Evolutionary conservation across 1,284 basidiomycete genomes (phyloP).

Genomic region (Pseudozyma hubeiensis): DNA sequence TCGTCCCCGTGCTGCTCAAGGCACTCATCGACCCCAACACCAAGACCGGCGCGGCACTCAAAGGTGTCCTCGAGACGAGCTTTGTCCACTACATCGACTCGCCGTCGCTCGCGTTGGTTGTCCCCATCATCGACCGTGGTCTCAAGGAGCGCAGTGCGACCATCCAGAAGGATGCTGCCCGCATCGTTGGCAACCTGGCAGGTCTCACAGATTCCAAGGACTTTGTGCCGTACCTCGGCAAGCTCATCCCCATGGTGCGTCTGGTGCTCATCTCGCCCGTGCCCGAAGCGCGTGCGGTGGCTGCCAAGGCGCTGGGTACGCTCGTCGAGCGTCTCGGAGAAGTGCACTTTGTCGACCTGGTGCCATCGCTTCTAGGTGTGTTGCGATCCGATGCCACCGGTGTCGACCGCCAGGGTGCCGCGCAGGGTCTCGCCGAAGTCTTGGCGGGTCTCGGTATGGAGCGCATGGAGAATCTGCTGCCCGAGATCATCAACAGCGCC

Average conservation of each 20-base stretch:
- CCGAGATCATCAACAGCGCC: slow-evolving; percentile 92
- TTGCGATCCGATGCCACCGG: slow-evolving; percentile 94
- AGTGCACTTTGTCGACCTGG: slow-evolving; percentile 92
- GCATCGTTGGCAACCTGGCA: slow-evolving; percentile 94
- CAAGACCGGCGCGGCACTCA: slow-evolving; percentile 87
- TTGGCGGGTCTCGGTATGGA: slow-evolving; percentile 97
- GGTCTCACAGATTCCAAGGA: slow-evolving; percentile 93
- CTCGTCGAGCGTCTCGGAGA: slow-evolving; percentile 96
- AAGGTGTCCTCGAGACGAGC: slow-evolving; percentile 87
- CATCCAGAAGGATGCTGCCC: slow-evolving; percentile 93
- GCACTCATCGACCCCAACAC: slow-evolving; percentile 91
- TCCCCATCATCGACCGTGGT: slow-evolving; percentile 95
- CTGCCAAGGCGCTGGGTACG: slow-evolving; percentile 96
- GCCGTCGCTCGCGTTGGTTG: slow-evolving; percentile 93
- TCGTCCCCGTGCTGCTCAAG: slow-evolving; percentile 92
- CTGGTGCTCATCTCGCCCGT: slow-evolving; percentile 88
- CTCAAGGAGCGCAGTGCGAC: slow-evolving; percentile 91
- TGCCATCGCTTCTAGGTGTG: slow-evolving; percentile 87
- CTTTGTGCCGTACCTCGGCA: slow-evolving; percentile 92
- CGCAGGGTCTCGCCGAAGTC: slow-evolving; percentile 96
- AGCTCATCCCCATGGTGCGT: slow-evolving; percentile 90
- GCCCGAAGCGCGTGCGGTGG: slow-evolving; percentile 94
- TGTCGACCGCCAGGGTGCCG: slow-evolving; percentile 96
- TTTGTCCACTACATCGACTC: slow-evolving; percentile 99
- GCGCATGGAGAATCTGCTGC: slow-evolving; percentile 90